Conservation (phyloP, 106 monocot species). For the Dioscorea dumetorum region DNA sequence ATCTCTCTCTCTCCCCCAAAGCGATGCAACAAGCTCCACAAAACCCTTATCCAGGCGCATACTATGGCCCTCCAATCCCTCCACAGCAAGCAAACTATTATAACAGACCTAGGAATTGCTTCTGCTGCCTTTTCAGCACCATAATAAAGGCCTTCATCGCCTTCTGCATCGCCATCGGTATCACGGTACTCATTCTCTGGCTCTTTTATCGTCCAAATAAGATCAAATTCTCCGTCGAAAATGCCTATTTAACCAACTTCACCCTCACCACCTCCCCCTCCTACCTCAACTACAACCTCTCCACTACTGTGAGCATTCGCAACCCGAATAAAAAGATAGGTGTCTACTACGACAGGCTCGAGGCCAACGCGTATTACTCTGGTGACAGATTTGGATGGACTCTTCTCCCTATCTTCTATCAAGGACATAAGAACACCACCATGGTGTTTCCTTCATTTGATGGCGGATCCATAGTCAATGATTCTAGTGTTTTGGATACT, state of each 20-base stretch:
- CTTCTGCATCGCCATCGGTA: not conserved
- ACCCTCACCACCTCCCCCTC: constrained; percentile 19
- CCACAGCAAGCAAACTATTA: not conserved
- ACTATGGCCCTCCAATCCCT: constrained; percentile 8
- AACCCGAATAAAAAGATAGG: constrained; percentile 71
- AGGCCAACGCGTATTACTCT: constrained; percentile 45
- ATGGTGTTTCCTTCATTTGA: constrained; percentile 21
- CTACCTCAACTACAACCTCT: constrained; percentile 44
- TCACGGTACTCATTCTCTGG: constrained; percentile 2
- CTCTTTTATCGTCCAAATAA: constrained; percentile 1
- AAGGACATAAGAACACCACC: constrained; percentile 49
- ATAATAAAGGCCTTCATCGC: not conserved
- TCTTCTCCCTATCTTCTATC: constrained; percentile 45
- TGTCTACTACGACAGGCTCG: constrained; percentile 64
- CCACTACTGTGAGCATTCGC: constrained; percentile 44
- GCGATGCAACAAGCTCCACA: too few relatives aligned
- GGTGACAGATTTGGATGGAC: constrained; percentile 33
- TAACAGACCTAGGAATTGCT: not conserved
- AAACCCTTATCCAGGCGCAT: not conserved
- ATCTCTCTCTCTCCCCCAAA: too few relatives aligned
- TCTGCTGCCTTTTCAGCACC: not conserved
- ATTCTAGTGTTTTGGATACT: not conserved
- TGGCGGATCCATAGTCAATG: constrained; percentile 10
- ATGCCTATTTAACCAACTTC: constrained; percentile 49
- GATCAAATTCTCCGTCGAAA: constrained; percentile 34